Evolutionary conservation across 2,329 filamentous ascomycete species (phyloP).

Genomic region (Penicillium palitans): DNA sequence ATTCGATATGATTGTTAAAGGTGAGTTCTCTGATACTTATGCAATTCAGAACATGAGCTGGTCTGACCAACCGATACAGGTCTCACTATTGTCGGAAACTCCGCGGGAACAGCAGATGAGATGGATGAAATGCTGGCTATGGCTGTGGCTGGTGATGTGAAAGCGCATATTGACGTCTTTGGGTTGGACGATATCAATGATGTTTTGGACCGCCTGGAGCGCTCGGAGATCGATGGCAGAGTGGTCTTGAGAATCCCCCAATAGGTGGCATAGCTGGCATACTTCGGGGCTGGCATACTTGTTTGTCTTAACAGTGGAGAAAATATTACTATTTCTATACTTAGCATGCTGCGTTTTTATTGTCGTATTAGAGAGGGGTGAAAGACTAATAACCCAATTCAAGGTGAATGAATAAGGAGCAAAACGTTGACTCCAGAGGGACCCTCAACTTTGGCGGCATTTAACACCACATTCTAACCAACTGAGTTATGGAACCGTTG

Average conservation of each 20-base stretch:
- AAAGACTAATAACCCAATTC: neutral
- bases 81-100: slow-evolving; percentile 49
- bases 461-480: slow-evolving; percentile 22
- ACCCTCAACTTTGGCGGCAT: slow-evolving; percentile 20
- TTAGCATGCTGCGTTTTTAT: neutral
- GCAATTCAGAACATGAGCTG: neutral
- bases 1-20: slow-evolving; percentile 50
- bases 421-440: neutral
- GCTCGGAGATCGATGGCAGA: slow-evolving; percentile 41
- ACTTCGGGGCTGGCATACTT: too few species aligned
- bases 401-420: neutral
- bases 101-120: slow-evolving; percentile 47
- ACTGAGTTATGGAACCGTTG: slow-evolving; percentile 17
- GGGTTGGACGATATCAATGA: slow-evolving; percentile 37
- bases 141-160: slow-evolving; percentile 45
- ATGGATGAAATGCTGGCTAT: slow-evolving; percentile 50
- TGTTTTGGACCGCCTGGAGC: slow-evolving; percentile 37
- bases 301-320: neutral
- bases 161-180: slow-evolving; percentile 40
- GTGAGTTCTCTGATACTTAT: slow-evolving; percentile 20
- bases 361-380: neutral
- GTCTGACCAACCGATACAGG: slow-evolving; percentile 24
- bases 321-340: too few species aligned
- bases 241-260: slow-evolving; percentile 39
- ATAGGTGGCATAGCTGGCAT: neutral